phyloP scores from a whole-genome alignment of 2,329 filamentous ascomycete genomes.

The Fusarium scirpi region DNA sequence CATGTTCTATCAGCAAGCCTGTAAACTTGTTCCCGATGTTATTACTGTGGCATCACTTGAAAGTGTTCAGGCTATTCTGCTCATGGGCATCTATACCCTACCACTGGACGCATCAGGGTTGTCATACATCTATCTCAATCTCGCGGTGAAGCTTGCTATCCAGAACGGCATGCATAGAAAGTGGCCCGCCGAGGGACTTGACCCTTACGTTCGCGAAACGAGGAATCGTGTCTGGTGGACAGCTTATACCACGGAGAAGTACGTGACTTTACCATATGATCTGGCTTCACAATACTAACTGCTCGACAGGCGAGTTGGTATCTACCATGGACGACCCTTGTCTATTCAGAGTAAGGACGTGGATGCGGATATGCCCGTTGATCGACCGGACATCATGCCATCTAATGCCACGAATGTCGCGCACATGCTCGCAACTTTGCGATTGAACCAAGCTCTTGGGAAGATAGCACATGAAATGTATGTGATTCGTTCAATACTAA shows the following conservation, averaged over 20 bases:
- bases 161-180: slow-evolving; percentile 71
- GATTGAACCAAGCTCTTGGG: slow-evolving; percentile 53
- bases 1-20: slow-evolving; percentile 68
- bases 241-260: slow-evolving; percentile 68
- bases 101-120: slow-evolving; percentile 68
- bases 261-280: slow-evolving; percentile 24
- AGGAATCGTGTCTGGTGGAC: slow-evolving; percentile 70
- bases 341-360: slow-evolving; percentile 65
- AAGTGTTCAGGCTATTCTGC: slow-evolving; percentile 68
- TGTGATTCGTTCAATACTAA: slow-evolving; percentile 17
- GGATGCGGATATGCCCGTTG: slow-evolving; percentile 64
- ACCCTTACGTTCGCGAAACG: slow-evolving; percentile 62
- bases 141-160: slow-evolving; percentile 68
- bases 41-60: slow-evolving; percentile 67
- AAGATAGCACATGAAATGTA: slow-evolving; percentile 57
- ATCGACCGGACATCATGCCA: slow-evolving; percentile 58
- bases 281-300: slow-evolving; percentile 21
- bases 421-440: slow-evolving; percentile 60
- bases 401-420: slow-evolving; percentile 57
- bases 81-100: slow-evolving; percentile 67
- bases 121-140: slow-evolving; percentile 67
- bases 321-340: slow-evolving; percentile 67
- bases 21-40: slow-evolving; percentile 66
- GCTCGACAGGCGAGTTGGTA: slow-evolving; percentile 62
- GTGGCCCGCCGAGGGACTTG: slow-evolving; percentile 60